Percentiles rank a stretch among this genome's conserved stretches.
These are phyloP conservation scores for Ailanthus altissimus DNA, from an alignment of 345 rosid species.

Conservation along the genomic window DNA sequence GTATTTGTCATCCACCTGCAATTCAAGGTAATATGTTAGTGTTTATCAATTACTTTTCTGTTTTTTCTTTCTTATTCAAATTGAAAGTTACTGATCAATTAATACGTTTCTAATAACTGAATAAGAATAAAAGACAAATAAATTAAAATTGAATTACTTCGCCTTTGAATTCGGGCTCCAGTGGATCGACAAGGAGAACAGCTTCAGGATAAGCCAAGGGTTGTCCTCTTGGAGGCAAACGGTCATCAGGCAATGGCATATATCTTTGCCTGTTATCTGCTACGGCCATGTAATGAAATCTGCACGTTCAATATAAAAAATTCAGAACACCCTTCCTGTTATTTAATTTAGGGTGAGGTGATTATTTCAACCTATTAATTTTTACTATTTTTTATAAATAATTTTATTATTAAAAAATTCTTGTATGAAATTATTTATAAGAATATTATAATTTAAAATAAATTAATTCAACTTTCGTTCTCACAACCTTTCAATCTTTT, in stretches of 20 bases:
- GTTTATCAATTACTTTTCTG: too few species aligned
- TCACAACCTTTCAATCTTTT: too few species aligned
- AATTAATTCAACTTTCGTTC: too few species aligned
- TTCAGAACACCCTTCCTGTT: too few species aligned
- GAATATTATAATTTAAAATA: neutral
- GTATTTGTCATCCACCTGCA: conserved; percentile 92
- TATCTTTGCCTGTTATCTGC: conserved; percentile 50
- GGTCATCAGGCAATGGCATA: conserved; percentile 58
- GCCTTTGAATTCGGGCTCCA: conserved; percentile 45
- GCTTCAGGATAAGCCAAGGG: conserved; percentile 53
- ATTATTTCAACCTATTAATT: too few species aligned
- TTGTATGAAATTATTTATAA: neutral
- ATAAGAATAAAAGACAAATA: neutral
- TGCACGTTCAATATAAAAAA: neutral
- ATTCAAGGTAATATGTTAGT: too few species aligned
- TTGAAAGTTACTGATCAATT: too few species aligned
- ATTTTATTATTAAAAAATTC: too few species aligned
- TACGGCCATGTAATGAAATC: conserved; percentile 58
- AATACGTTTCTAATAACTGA: neutral
- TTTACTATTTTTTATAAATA: too few species aligned
- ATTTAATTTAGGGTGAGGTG: too few species aligned
- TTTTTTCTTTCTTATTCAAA: too few species aligned
- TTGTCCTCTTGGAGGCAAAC: conserved; percentile 43
- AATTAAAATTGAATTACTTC: conserved; percentile 36
- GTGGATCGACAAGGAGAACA: conserved; percentile 51